A percentile compares a stretch with the other conserved stretches of the same genome.
phyloP scores from a whole-genome alignment of 176 grass and related monocot species.

The Pharus latifolius region DNA sequence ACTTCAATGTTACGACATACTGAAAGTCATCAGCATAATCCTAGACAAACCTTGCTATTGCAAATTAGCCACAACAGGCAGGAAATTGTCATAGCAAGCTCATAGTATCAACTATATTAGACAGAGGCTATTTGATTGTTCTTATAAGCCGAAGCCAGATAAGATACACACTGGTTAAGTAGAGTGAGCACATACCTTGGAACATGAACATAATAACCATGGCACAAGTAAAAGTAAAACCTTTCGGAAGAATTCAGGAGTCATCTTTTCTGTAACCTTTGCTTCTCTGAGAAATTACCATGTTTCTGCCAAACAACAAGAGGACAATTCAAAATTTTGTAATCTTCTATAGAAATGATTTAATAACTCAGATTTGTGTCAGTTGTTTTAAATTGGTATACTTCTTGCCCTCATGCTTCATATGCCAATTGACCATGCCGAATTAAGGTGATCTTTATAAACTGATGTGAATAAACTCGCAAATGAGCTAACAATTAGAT shows the following conservation, averaged over 20 bases:
- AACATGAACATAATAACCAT: background rate
- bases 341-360: background rate
- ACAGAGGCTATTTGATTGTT: too few relatives aligned
- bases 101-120: too few relatives aligned
- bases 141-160: too few relatives aligned
- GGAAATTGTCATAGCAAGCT: too few relatives aligned
- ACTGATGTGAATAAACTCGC: too few relatives aligned
- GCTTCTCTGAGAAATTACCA: background rate
- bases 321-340: background rate
- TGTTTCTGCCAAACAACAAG: background rate
- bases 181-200: background rate
- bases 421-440: background rate
- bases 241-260: background rate
- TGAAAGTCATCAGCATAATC: too few relatives aligned
- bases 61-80: too few relatives aligned
- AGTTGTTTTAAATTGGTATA: background rate
- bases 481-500: too few relatives aligned
- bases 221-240: background rate
- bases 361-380: background rate
- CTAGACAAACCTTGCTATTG: too few relatives aligned
- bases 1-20: too few relatives aligned
- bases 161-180: background rate
- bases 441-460: too few relatives aligned
- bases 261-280: background rate
- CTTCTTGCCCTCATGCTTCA: background rate